Conservation (phyloP, 805 yeast genomes). For the Candida silvicultrix region DNA sequence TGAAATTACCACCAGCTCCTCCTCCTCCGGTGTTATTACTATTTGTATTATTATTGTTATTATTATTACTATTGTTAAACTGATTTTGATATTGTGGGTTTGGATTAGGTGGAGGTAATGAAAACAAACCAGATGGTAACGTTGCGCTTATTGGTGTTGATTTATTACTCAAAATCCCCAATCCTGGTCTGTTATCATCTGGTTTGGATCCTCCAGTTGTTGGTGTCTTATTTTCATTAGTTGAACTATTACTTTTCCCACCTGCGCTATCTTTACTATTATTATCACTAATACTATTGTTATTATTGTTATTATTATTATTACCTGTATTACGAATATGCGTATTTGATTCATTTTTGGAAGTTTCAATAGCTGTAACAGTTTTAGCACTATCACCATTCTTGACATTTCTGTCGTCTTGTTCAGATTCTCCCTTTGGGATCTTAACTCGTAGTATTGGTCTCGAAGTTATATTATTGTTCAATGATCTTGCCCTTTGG, state of each 20-base stretch:
- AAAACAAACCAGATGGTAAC: conserved; percentile 25
- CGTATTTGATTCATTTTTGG: conserved; percentile 3
- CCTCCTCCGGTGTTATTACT: background rate
- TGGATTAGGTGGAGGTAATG: conserved; percentile 28
- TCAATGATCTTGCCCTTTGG: conserved; percentile 17
- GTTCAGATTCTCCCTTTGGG: conserved; percentile 7
- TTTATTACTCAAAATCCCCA: conserved; percentile 15
- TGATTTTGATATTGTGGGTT: conserved; percentile 21
- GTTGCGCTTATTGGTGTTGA: conserved; percentile 27
- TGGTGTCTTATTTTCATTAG: conserved; percentile 10
- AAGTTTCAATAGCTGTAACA: conserved; percentile 10
- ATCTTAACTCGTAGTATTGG: conserved; percentile 23
- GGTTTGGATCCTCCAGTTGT: conserved; percentile 6
- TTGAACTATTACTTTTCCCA: conserved; percentile 4
- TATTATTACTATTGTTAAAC: conserved; percentile 2
- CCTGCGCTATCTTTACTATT: background rate
- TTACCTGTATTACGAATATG: too few relatives aligned
- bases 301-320: too few relatives aligned
- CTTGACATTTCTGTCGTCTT: background rate
- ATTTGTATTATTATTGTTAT: background rate
- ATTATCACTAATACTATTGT: background rate
- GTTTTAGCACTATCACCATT: conserved; percentile 11
- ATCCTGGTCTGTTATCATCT: conserved; percentile 7
- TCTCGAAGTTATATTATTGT: conserved; percentile 17
- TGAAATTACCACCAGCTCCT: conserved; percentile 12